Evolutionary conservation across 208 protist species (phyloP), one percentile per base, ranked within the genome.

Genomic region (Leishmania major): DNA sequence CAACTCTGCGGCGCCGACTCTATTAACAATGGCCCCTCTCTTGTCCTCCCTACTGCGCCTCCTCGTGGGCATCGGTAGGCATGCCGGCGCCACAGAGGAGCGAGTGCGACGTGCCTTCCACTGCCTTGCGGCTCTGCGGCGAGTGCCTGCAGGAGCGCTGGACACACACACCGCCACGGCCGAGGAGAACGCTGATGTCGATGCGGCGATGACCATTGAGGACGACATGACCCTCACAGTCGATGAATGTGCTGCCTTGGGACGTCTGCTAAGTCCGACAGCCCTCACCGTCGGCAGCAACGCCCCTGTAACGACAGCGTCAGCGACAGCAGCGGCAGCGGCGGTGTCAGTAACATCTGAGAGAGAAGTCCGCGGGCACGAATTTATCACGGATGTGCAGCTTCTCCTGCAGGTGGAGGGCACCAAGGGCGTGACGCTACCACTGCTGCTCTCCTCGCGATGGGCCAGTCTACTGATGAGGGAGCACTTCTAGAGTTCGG

Each of bases 361-460:
- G 1, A 35, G 43, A 25, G 45, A n/a, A 55, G 59, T 31, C 35
- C 40, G 73, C 19, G 17, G 31, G 67, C 13, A 73, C 25, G 51
- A 80, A 3, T 75, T 89, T 53, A 28, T 53, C 28, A 85, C 66
- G 13, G 86, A 90, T 83, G 80, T 88, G 55, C 90, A 84, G 67
- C 83, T 97, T 78, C 85, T 97, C 35, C 74, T 91, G 78, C 89
- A 92, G 78, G 72, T 90, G 40, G 94, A 95, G 71, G 77, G 78
- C 3, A 74, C 53, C 3, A n/a, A 77, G 22, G 78, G 73, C n/a
- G 79, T 97, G 31, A 93, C 89, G 37, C 84, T 97, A 60, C 84
- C 92, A 22, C 71, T 93, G 0, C 82, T 97, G 10, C 79, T 94
- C 28, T 85, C 94, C 75, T 95, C 94, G 35, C 92, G 94, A 69